Evolutionary conservation across 768 basidiomycete genomes (phyloP), one percentile per base, ranked within the genome.

Genomic region (Cystofilobasidium macerans): DNA sequence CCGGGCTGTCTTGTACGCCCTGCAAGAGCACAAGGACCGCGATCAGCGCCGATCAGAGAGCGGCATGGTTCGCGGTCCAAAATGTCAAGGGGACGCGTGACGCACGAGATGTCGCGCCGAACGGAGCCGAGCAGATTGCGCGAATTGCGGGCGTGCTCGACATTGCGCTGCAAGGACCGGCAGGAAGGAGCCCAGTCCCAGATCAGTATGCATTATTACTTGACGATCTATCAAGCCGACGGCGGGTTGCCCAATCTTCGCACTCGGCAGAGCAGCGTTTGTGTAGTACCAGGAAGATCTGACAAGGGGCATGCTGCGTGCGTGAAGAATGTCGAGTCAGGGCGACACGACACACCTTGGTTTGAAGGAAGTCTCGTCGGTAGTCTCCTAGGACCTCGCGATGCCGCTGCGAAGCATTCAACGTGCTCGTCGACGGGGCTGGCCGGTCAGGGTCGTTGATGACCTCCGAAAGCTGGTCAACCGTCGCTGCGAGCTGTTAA

Each of bases 101-200:
- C 85, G 53, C 71, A 94, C 93, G 91, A 90, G 70, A 98, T 98
- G 71, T 99, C 95, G 71, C 93, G 91, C 69, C 93, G 82, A 4
- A 98, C 93, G 11, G 89, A 90, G 53, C 82, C 85, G 26, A 99
- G 81, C 20, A 99, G 78, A 73, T 89, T 94, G 1, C 86, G 87
- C 73, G 90, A 84, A 71, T 93, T 87, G 53, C 93, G 76, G 0
- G 90, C 89, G 64, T 84, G 80, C 71, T 89, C 83, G 26, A 91
- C 84, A 74, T 89, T 93, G 26, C 81, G 78, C 91, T 87, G 70
- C 8, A 33, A 16, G 8, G 3, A 16, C 30, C 16, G 14, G 7
- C 14, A 47, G 74, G 2, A 16, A 57, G 63, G 40, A 47, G 8
- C 69, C 64, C 11, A 28, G 8, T 16, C 38, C n/a, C n/a, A n/a